Conservation (phyloP, 345 rosid species). For the Brassica incana region DNA sequence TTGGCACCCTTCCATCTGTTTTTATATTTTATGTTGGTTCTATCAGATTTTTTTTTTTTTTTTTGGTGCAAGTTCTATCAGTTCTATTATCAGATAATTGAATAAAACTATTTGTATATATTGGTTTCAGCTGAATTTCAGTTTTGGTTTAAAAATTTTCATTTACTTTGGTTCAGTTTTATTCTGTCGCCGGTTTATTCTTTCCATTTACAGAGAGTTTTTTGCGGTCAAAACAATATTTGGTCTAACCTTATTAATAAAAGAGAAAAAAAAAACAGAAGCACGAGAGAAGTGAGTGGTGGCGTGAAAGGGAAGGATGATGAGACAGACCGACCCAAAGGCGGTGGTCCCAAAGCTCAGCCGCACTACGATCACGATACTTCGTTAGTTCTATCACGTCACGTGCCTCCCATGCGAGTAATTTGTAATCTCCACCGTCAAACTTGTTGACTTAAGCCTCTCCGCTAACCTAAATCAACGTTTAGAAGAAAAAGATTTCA, state of each 20-base stretch:
- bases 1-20: no score
- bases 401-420: slow-evolving; percentile 12
- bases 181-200: not conserved
- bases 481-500: not conserved
- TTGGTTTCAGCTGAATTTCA: not conserved
- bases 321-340: slow-evolving; percentile 28
- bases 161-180: not conserved
- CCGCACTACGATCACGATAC: slow-evolving; percentile 27
- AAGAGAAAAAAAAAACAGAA: not conserved
- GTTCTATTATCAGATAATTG: not conserved
- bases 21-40: not conserved
- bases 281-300: slow-evolving; percentile 28
- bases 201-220: not conserved
- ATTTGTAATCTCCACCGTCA: slow-evolving; percentile 6
- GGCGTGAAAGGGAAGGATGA: slow-evolving; percentile 41
- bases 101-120: not conserved
- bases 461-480: slow-evolving; percentile 9
- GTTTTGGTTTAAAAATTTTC: not conserved
- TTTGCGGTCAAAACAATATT: not conserved
- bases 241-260: not conserved
- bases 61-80: not conserved
- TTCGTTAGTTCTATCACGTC: slow-evolving; percentile 17
- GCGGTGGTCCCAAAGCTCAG: slow-evolving; percentile 34
- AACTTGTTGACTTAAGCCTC: not conserved
- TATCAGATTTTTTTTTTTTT: not conserved